Percentiles rank a stretch among this genome's conserved stretches.
These are phyloP conservation scores for Rhizophora apiculata DNA, from an alignment of 345 rosid species.

Conservation along the genomic window DNA sequence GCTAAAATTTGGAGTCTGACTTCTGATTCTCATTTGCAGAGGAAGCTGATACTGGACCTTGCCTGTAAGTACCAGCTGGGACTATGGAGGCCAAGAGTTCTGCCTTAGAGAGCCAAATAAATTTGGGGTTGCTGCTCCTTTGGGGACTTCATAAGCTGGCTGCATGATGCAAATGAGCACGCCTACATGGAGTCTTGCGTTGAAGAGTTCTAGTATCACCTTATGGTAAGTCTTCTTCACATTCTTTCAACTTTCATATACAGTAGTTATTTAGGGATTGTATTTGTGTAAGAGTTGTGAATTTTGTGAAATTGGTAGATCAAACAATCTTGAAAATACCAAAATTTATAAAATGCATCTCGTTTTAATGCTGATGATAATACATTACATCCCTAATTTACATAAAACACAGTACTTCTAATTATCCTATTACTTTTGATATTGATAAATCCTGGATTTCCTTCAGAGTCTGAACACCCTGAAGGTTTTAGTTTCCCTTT, in stretches of 20 bases:
- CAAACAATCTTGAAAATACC: too few relatives aligned
- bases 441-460: too few relatives aligned
- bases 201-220: neutral
- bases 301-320: neutral
- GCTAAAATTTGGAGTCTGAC: too few relatives aligned
- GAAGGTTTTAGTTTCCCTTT: too few relatives aligned
- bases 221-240: neutral
- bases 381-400: too few relatives aligned
- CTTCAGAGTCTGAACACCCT: too few relatives aligned
- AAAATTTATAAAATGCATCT: too few relatives aligned
- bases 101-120: conserved; percentile 37
- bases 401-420: too few relatives aligned
- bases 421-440: too few relatives aligned
- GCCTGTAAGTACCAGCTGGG: conserved; percentile 76
- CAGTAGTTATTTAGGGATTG: neutral
- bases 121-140: neutral
- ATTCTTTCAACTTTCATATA: neutral
- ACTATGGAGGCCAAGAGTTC: conserved; percentile 72
- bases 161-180: neutral
- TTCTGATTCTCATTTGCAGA: conserved; percentile 40
- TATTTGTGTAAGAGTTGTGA: neutral
- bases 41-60: conserved; percentile 72
- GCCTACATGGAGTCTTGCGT: neutral
- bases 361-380: too few relatives aligned
- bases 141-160: conserved; percentile 3